These are phyloP conservation scores for Populus trichocarpa DNA, from an alignment of 441 rosid species.

Conservation along the genomic window DNA sequence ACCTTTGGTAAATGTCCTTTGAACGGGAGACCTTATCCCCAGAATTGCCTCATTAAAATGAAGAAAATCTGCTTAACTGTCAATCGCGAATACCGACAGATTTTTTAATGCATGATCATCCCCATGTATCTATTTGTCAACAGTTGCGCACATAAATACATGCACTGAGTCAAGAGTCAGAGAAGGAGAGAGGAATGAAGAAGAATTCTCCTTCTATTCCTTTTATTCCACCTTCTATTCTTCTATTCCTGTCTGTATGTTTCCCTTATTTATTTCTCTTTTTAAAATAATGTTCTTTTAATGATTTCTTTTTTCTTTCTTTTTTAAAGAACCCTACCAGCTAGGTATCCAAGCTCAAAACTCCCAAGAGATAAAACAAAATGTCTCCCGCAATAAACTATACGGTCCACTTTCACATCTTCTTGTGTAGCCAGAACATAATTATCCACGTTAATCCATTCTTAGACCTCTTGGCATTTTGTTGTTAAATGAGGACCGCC, in stretches of 20 bases:
- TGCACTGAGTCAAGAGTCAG: background rate
- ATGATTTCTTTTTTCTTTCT: no score
- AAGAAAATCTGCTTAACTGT: conserved; percentile 43
- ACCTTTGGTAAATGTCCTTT: conserved; percentile 48
- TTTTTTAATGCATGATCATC: background rate
- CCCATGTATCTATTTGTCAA: conserved; percentile 16
- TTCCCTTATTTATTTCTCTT: background rate
- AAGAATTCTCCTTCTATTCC: conserved; percentile 13
- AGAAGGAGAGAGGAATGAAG: conserved; percentile 2
- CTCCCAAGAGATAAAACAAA: background rate
- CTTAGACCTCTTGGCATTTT: no score
- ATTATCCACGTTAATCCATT: no score
- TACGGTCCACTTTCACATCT: background rate
- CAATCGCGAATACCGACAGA: conserved; percentile 21
- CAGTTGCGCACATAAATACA: conserved; percentile 5
- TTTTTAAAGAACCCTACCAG: no score
- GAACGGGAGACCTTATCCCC: conserved; percentile 64
- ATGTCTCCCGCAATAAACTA: background rate
- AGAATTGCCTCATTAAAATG: conserved; percentile 48
- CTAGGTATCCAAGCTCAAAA: background rate
- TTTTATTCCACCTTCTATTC: conserved; percentile 8
- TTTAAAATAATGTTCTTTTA: background rate
- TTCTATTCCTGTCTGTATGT: background rate
- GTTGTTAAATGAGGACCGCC: no score
- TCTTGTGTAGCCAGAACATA: background rate